phyloP scores from a whole-genome alignment of 192 early-diverging fungal species.

The Linderina pennispora region DNA sequence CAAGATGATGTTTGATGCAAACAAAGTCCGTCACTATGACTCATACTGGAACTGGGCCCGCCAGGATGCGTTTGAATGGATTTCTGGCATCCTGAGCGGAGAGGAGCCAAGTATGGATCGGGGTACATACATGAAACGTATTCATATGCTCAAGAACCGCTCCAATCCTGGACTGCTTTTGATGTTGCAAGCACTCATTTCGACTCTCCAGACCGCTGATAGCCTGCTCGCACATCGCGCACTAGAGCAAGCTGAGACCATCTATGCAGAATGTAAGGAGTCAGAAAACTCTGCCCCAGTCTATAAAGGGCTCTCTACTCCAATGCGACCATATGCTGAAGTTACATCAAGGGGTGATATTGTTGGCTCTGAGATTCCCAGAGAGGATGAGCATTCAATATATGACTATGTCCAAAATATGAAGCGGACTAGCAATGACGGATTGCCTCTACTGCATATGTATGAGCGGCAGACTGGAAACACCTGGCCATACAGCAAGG shows the following conservation, averaged over 20 bases:
- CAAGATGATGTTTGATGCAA: conserved; percentile 64
- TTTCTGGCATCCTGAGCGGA: conserved; percentile 71
- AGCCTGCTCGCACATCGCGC: conserved; percentile 54
- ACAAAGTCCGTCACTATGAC: conserved; percentile 84
- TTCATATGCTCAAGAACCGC: conserved; percentile 68
- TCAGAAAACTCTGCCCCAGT: conserved; percentile 62
- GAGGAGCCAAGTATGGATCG: conserved; percentile 69
- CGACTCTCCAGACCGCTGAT: conserved; percentile 55
- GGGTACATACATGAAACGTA: conserved; percentile 30
- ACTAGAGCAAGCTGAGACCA: conserved; percentile 47
- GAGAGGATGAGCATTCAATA: conserved; percentile 66
- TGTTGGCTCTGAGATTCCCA: conserved; percentile 71
- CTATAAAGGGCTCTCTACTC: conserved; percentile 78
- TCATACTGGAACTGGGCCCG: conserved; percentile 96
- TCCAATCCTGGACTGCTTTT: conserved; percentile 62
- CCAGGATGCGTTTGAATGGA: conserved; percentile 40
- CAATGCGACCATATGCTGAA: conserved; percentile 69
- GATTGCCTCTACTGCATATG: neutral
- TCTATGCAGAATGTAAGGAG: conserved; percentile 69
- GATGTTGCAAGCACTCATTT: conserved; percentile 73
- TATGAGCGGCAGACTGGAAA: neutral
- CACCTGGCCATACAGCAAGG: neutral
- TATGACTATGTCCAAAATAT: conserved; percentile 81
- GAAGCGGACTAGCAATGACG: conserved; percentile 12
- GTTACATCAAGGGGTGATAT: conserved; percentile 69